A percentile compares a stretch with the other conserved stretches of the same genome.
These are phyloP conservation scores for Simmondsia chinensis DNA, from an alignment of 148 eudicot genomes.

Conservation along the genomic window DNA sequence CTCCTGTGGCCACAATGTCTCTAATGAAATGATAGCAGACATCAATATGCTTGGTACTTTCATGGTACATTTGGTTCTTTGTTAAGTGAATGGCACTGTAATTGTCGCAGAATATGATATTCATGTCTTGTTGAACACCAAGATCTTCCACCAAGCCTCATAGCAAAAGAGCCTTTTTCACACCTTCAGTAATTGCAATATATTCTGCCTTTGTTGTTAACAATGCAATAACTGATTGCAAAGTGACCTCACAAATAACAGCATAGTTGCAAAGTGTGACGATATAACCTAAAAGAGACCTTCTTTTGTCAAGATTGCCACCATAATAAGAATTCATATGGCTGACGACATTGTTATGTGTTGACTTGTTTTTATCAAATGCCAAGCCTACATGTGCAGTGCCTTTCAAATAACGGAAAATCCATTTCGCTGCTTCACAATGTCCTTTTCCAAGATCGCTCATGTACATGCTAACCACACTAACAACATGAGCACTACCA, in stretches of 20 bases:
- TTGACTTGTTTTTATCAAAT: not conserved
- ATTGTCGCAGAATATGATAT: not conserved
- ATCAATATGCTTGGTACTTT: not conserved
- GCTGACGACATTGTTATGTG: not conserved
- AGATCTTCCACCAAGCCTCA: not conserved
- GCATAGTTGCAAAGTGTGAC: not conserved
- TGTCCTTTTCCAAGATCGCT: not conserved
- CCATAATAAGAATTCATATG: slow-evolving; percentile 1
- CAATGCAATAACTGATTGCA: not conserved
- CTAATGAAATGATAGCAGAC: not conserved
- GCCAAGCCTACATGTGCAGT: not conserved
- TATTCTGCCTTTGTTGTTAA: not conserved
- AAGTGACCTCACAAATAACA: not conserved
- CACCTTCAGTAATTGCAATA: slow-evolving; percentile 4
- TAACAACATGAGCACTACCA: slow-evolving; percentile 1
- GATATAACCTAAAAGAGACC: not conserved
- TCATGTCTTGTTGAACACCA: not conserved
- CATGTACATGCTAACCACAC: slow-evolving; percentile 1
- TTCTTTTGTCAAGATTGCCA: not conserved
- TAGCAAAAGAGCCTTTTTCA: not conserved
- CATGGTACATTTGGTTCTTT: no score
- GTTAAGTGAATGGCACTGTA: not conserved
- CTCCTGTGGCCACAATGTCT: not conserved
- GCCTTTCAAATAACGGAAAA: not conserved
- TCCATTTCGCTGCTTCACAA: slow-evolving; percentile 1